A percentile compares a stretch with the other conserved stretches of the same genome.
Evolutionary conservation across 805 yeast genomes (phyloP).

Genomic region (Suhomyces faveliae): DNA sequence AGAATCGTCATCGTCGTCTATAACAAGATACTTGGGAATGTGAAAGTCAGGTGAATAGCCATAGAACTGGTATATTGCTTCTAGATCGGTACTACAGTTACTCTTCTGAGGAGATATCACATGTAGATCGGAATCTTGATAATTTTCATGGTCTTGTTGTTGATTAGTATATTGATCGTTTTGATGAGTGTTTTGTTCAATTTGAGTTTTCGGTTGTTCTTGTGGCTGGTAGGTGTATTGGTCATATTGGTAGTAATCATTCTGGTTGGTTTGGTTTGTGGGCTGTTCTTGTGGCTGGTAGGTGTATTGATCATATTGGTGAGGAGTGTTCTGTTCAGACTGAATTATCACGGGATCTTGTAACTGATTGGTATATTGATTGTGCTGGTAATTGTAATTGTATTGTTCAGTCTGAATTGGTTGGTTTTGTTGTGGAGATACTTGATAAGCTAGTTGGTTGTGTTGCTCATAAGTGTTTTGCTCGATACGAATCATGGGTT

Average conservation of each 20-base stretch:
- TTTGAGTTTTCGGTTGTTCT: not conserved
- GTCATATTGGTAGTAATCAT: not conserved
- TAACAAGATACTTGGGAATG: constrained; percentile 6
- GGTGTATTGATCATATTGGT: not conserved
- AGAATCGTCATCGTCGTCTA: constrained; percentile 15
- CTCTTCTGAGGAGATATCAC: not conserved
- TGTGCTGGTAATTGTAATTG: not conserved
- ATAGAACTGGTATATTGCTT: constrained; percentile 2
- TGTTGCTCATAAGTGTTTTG: not conserved
- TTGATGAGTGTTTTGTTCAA: no score
- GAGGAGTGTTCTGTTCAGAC: no score
- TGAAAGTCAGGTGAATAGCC: constrained; percentile 1
- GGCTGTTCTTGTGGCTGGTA: not conserved
- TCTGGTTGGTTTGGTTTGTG: no score
- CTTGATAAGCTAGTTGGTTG: not conserved
- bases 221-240: not conserved
- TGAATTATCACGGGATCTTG: not conserved
- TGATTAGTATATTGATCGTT: not conserved
- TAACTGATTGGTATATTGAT: not conserved
- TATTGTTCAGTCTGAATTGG: no score
- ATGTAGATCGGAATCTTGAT: not conserved
- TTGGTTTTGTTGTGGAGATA: no score
- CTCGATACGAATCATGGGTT: no score
- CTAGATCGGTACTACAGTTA: constrained; percentile 1
- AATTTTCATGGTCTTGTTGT: not conserved